Evolutionary conservation across 2,329 filamentous ascomycete species (phyloP).

Genomic region (Leptographium procerum): DNA sequence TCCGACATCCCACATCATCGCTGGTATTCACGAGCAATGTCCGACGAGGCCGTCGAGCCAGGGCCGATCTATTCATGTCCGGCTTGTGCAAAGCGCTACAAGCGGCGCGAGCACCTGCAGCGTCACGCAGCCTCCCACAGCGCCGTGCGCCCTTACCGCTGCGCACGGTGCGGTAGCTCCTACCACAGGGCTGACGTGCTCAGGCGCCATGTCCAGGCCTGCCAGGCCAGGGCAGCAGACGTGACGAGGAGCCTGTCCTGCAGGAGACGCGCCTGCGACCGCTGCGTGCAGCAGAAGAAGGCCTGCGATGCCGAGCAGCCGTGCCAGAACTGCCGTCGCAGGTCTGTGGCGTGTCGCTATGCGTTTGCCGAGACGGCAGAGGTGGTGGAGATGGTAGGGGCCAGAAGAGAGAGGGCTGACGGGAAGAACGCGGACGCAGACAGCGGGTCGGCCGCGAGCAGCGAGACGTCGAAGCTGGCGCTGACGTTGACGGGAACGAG

Average conservation of each 20-base stretch:
- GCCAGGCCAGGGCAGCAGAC: background rate
- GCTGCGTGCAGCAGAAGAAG: slow-evolving; percentile 2
- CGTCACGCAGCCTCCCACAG: slow-evolving; percentile 2
- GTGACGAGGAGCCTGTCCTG: background rate
- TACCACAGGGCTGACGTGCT: slow-evolving; percentile 6
- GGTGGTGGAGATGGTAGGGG: too few species aligned
- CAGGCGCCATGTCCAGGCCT: background rate
- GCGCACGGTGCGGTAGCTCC: background rate
- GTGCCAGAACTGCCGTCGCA: background rate
- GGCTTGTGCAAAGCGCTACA: slow-evolving; percentile 1
- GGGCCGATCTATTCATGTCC: background rate
- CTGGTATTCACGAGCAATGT: too few species aligned
- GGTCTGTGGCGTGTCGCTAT: background rate
- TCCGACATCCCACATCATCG: too few species aligned
- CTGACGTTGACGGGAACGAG: too few species aligned
- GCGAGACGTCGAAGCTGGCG: too few species aligned
- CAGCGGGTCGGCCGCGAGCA: too few species aligned
- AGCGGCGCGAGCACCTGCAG: slow-evolving; percentile 5
- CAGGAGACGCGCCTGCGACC: slow-evolving; percentile 1
- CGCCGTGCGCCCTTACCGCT: background rate
- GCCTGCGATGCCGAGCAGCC: slow-evolving; percentile 4
- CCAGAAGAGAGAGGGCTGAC: too few species aligned
- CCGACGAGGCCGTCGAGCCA: too few species aligned
- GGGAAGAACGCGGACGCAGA: too few species aligned
- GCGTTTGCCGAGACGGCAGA: background rate